phyloP scores from a whole-genome alignment of 768 basidiomycete species.

The Daedalea quercina region DNA sequence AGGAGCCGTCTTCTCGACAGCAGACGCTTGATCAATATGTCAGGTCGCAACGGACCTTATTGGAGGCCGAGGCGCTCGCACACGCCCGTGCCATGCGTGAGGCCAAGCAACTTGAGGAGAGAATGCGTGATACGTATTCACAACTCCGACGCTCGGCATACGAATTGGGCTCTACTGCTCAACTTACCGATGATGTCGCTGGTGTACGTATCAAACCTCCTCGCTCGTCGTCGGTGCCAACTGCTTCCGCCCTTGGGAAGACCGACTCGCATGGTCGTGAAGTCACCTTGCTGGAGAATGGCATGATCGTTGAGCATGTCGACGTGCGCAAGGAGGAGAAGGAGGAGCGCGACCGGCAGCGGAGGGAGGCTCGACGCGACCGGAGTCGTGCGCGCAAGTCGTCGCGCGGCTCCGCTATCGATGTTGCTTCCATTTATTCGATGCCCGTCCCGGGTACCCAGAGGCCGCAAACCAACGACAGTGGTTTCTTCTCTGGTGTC shows the following conservation, averaged over 20 bases:
- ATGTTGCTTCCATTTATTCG: constrained; percentile 71
- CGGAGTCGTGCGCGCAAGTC: constrained; percentile 57
- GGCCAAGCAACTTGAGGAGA: constrained; percentile 65
- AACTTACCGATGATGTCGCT: constrained; percentile 40
- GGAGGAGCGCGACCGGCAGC: constrained; percentile 64
- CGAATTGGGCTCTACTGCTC: constrained; percentile 47
- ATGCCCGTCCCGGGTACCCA: constrained; percentile 40
- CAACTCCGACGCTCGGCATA: constrained; percentile 76
- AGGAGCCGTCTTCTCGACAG: constrained; percentile 80
- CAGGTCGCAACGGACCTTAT: constrained; percentile 68
- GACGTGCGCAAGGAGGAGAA: constrained; percentile 75
- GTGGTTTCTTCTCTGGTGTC: constrained; percentile 40
- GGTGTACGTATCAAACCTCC: constrained; percentile 71
- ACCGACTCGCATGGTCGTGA: constrained; percentile 57
- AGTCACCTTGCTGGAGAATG: constrained; percentile 78
- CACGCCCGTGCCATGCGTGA: constrained; percentile 76
- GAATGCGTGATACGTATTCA: constrained; percentile 74
- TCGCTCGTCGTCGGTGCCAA: constrained; percentile 26
- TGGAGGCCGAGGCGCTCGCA: constrained; percentile 79
- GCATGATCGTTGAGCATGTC: constrained; percentile 85
- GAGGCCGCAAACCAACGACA: constrained; percentile 42
- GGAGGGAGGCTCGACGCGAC: constrained; percentile 60
- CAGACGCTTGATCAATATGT: constrained; percentile 80
- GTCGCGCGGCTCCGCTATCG: constrained; percentile 57
- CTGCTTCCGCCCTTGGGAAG: constrained; percentile 29